Evolutionary conservation across 2,329 filamentous ascomycete genomes (phyloP), one percentile per base, ranked within the genome.

Genomic region (Fusarium multiceps): DNA sequence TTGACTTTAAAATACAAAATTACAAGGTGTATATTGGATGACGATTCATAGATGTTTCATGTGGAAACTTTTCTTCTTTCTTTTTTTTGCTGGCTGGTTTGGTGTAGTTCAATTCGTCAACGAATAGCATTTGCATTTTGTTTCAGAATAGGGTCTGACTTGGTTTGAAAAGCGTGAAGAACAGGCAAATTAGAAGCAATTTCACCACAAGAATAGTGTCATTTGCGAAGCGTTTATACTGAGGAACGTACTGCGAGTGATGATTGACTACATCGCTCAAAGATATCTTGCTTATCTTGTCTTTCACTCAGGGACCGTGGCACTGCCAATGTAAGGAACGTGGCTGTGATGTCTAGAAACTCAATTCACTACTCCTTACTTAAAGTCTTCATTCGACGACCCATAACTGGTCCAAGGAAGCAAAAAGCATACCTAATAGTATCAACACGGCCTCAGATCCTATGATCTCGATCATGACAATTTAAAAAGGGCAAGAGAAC

Each of bases 11-110:
- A 47, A 50, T 28, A 51, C 32, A 53, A 18, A 25, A 53, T 25
- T 41, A 23, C 27, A 46, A 54, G 67, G 37, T 64, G 63, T 73
- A 69, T 59, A 74, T 42, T 53, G 61, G 62, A 62, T 62, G 56
- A 48, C 27, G 50, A 46, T 59, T 66, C 65, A 72, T 72, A 73
- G 59, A 73, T 47, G 51, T 69, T 56, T 47, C 58, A 59, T 50
- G 56, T 11, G 30, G 58, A 68, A 59, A 42, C 70, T n/a, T 27
- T 45, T 58, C 45, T 30, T 28, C 27, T 18, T 41, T 21, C 41
- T 18, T 40, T 37, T 45, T 45, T 37, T 45, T 37, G 37, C 51
- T 40, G 54, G 69, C 23, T 54, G 40, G 58, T 54, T 55, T 42
- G 28, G 37, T 41, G 23, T 51, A n/a, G 16, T 55, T 63, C 16